phyloP scores from a whole-genome alignment of 768 basidiomycete species.

The Boletus vermiculosoides region DNA sequence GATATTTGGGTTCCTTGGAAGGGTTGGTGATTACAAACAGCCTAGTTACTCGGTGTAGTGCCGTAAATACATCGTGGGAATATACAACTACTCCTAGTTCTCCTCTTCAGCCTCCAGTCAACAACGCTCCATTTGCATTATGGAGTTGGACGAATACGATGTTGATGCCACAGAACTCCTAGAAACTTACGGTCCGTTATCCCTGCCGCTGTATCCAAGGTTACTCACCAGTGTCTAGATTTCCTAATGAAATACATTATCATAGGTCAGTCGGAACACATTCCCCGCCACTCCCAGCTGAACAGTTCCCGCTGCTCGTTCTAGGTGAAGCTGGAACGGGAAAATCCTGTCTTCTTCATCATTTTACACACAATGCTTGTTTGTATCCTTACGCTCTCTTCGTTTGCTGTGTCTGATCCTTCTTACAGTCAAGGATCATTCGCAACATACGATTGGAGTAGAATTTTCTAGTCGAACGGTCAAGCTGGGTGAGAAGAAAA shows the following conservation, averaged over 20 bases:
- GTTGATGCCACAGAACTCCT: constrained; percentile 87
- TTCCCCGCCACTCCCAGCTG: constrained; percentile 7
- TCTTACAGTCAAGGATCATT: constrained; percentile 86
- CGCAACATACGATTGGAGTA: constrained; percentile 97
- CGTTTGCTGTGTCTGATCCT: constrained; percentile 6
- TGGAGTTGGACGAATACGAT: constrained; percentile 66
- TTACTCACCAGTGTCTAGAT: constrained; percentile 51
- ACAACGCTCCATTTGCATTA: constrained; percentile 31
- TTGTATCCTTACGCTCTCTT: constrained; percentile 34
- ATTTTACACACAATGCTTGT: constrained; percentile 97
- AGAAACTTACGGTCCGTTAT: constrained; percentile 82
- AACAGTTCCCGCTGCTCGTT: constrained; percentile 2
- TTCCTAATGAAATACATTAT: constrained; percentile 99
- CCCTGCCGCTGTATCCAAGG: not conserved
- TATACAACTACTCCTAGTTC: not conserved
- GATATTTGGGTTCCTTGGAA: constrained; percentile 93
- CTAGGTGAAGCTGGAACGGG: constrained; percentile 95
- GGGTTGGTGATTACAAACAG: constrained; percentile 57
- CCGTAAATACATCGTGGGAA: constrained; percentile 24
- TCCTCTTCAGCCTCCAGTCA: not conserved
- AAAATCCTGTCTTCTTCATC: constrained; percentile 95
- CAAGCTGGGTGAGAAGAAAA: constrained; percentile 88
- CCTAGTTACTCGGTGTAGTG: not conserved
- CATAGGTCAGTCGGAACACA: constrained; percentile 58
- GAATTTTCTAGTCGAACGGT: constrained; percentile 96